Evolutionary conservation across 352 stramenopile genomes (phyloP), one percentile per base, ranked within the genome.

Genomic region (Phytophthora lateralis): DNA sequence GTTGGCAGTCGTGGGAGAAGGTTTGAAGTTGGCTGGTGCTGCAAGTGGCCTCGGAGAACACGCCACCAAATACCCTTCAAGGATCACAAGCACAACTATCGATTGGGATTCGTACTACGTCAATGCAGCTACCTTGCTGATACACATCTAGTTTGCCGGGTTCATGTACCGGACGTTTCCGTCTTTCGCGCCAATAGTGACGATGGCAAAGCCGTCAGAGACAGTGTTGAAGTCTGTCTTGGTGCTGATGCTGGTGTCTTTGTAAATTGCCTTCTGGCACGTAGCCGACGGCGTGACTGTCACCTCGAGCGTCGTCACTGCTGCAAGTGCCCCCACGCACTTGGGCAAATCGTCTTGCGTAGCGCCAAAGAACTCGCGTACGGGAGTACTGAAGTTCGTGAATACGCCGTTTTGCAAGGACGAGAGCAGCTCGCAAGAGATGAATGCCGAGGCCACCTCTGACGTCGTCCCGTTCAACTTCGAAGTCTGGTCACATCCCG

Each of bases 341-440:
- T 75, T 85, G 6, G 82, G 82, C 41, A 89, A 46, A 18, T 89
- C 56, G 18, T 75, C 59, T 20, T 68, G 46, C 0, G 76, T 66
- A 7, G 58, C 72, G 21, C 76, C 69, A 41, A 88, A 89, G 26
- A 82, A 77, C 11, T 77, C 41, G 8, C 79, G 80, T 17, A 89
- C 75, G n/a, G 76, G 75, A 8, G 76, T 64, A 43, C 82, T 91
- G 42, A 88, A 89, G 55, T 87, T 91, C 12, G 80, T 89, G 53
- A 91, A 89, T 10, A 85, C 80, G n/a, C 82, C 78, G 45, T 91
- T 91, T 57, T 88, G 76, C 41, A 87, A 58, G 8, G 76, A 82
- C 41, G 78, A 70, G 55, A 91, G 80, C 42, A 91, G 57, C 44
- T 91, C 78, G 26, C 82, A 91, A 14, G 79, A 75, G 51, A 89